Evolutionary conservation across 1,284 basidiomycete species (phyloP).

Genomic region (Cryptococcus jaspeensis): DNA sequence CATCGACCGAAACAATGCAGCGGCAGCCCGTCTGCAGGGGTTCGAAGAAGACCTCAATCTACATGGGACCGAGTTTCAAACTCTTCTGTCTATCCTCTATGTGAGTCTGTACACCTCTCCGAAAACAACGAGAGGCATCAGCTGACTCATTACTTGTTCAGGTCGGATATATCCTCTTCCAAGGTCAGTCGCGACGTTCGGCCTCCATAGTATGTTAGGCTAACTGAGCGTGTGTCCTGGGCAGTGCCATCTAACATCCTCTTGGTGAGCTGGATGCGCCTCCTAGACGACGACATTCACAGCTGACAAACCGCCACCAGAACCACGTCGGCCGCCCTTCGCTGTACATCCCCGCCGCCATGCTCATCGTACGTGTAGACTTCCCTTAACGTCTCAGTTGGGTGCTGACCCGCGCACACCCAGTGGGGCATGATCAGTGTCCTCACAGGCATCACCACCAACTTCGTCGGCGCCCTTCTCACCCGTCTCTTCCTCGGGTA

Average conservation of each 20-base stretch:
- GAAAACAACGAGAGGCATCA: background rate
- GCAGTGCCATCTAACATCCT: constrained; percentile 47
- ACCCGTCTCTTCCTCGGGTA: constrained; percentile 68
- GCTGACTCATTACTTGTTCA: background rate
- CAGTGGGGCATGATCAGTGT: constrained; percentile 66
- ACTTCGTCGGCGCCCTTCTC: constrained; percentile 66
- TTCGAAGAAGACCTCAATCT: constrained; percentile 41
- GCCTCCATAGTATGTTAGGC: background rate
- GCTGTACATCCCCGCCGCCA: constrained; percentile 67
- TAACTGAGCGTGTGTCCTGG: background rate
- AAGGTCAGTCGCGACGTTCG: constrained; percentile 45
- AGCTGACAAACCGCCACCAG: constrained; percentile 34
- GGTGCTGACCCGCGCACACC: background rate
- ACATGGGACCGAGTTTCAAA: constrained; percentile 29
- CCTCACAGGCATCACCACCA: constrained; percentile 62
- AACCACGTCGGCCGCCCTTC: constrained; percentile 71
- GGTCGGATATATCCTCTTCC: constrained; percentile 68
- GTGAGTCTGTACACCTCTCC: constrained; percentile 7
- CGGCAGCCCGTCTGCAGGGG: constrained; percentile 33
- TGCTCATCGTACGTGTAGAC: constrained; percentile 50
- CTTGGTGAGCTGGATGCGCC: constrained; percentile 12
- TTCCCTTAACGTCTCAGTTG: background rate
- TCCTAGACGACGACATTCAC: background rate
- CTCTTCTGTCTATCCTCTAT: constrained; percentile 39
- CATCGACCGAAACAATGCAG: constrained; percentile 45